phyloP scores from a whole-genome alignment of 345 rosid genomes.

The Brassica nigra region DNA sequence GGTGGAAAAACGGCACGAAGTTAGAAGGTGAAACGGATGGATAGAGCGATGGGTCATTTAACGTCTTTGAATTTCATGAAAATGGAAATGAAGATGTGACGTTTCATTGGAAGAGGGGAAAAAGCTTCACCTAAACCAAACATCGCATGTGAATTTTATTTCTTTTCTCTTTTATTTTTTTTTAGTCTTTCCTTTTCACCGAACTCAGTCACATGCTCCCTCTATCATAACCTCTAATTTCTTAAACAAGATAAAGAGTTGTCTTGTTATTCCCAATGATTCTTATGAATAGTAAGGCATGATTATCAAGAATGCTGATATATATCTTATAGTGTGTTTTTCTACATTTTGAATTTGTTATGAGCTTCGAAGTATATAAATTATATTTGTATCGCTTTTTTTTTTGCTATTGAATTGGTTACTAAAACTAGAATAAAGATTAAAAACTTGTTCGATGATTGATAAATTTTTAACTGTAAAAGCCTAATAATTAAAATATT shows the following conservation, averaged over 20 bases:
- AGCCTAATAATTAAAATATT: background rate
- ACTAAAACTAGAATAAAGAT: background rate
- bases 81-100: conserved; percentile 32
- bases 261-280: background rate
- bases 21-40: conserved; percentile 13
- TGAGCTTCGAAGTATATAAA: background rate
- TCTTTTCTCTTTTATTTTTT: background rate
- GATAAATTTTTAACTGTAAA: background rate
- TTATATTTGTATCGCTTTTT: background rate
- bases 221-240: conserved; percentile 17
- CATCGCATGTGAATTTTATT: conserved; percentile 37
- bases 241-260: conserved; percentile 19
- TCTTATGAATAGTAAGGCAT: conserved; percentile 15
- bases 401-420: background rate
- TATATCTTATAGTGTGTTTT: background rate
- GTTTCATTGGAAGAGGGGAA: conserved; percentile 26
- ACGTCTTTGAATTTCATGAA: conserved; percentile 16
- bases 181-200: background rate
- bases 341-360: background rate
- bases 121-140: conserved; percentile 25
- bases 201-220: conserved; percentile 23
- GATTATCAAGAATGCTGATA: background rate
- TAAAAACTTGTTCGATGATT: background rate
- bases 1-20: conserved; percentile 17
- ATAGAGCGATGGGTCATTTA: conserved; percentile 9